Conservation (phyloP, 2,329 filamentous ascomycete species). For the Tolypocladium pustulatum region DNA sequence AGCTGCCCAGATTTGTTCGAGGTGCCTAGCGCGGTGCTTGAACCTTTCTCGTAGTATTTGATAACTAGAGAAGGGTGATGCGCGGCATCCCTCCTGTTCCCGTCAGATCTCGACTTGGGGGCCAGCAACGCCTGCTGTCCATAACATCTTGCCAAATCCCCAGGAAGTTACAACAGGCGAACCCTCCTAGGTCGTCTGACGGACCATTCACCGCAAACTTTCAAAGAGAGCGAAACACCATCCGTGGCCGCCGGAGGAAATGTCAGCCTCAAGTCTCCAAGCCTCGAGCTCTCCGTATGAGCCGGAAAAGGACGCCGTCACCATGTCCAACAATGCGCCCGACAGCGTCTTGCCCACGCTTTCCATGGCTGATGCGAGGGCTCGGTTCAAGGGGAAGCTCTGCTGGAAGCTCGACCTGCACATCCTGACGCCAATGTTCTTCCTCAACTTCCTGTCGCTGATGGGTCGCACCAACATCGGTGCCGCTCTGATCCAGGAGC, state of each 20-base stretch:
- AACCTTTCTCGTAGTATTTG: background rate
- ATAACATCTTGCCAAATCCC: background rate
- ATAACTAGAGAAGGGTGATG: background rate
- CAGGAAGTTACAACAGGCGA: background rate
- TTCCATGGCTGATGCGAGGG: background rate
- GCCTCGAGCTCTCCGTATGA: background rate
- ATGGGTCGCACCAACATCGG: background rate
- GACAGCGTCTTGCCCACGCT: background rate
- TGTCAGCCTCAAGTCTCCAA: background rate
- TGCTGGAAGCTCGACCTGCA: background rate
- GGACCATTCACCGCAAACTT: background rate
- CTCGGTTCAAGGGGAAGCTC: background rate
- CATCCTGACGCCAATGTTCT: background rate
- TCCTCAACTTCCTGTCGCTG: background rate
- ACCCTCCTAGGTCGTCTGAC: background rate
- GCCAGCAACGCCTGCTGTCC: background rate
- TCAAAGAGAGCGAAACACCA: background rate
- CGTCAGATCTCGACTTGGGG: background rate
- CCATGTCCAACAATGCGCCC: background rate
- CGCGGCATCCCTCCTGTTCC: background rate
- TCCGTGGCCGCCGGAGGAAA: background rate
- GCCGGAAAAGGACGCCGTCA: background rate
- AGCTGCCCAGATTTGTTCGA: too few species aligned
- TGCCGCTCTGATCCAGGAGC: background rate
- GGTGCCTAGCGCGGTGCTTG: background rate